Evolutionary conservation across 2,329 filamentous ascomycete species (phyloP), one percentile per base, ranked within the genome.

Genomic region (Ophiostoma angusticollis): DNA sequence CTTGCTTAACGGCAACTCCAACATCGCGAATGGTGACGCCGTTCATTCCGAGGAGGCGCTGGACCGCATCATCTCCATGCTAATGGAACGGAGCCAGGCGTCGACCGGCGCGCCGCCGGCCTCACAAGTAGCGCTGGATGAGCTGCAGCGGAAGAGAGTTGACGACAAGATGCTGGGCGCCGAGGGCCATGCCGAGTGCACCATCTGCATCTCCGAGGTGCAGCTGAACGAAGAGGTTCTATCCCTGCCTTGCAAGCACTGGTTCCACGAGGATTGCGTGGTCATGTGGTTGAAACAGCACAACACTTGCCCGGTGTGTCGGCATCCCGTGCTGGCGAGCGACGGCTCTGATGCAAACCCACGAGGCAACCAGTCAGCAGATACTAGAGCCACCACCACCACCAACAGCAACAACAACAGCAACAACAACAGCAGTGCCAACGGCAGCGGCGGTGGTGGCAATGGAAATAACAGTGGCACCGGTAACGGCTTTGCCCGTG

Each of bases 171-270:
- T 93, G 71, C 64, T 93, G 6, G 70, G 67, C 1, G 55, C 63
- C 0, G 72, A 76, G 39, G 72, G 70, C 6, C 83, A 80, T 42
- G 80, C 77, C 30, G 87, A 95, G 53, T 98, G 91, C 57, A 87
- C 84, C 25, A 94, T 98, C 42, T 98, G 91, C 59, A 93, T 96
- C 65, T 86, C 95, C 40, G 74, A 83, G 21, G 79, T 93, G 45
- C 68, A 74, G 19, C 54, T 82, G 25, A 81, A 77, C 9, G 77
- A 83, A 22, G 76, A 83, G 54, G 84, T 89, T 5, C 73, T 82
- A 0, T 70, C 79, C 32, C 60, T 98, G 36, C 86, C 86, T 0
- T 98, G 91, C 60, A 80, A 76, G 43, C 91, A 98, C 54, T 94
- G 85, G 84, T 96, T 94, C 56, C 89, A 95, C 53, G 78, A 79